Evolutionary conservation across 352 stramenopile species (phyloP), one percentile per base, ranked within the genome.

Genomic region (Globisporangium camurandrum): DNA sequence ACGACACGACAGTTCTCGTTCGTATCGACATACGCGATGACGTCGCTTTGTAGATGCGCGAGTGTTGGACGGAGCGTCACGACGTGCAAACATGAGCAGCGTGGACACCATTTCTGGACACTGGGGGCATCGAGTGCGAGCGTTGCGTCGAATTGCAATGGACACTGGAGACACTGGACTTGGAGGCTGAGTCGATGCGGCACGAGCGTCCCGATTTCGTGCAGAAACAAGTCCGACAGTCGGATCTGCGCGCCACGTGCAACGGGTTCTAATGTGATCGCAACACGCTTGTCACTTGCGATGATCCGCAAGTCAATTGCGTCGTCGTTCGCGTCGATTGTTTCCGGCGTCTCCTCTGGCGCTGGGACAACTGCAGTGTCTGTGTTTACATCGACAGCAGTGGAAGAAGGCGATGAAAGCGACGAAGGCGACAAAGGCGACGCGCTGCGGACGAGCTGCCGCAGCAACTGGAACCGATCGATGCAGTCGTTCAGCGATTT

Each of bases 401-500:
- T 39, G 12, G n/a, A n/a, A n/a, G n/a, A n/a, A n/a, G n/a, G n/a
- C n/a, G n/a, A n/a, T n/a, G n/a, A n/a, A 38, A 41, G 17, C 12
- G 36, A 12, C 14, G 14, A 16, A 14, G 36, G 36, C 11, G 6
- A 16, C 14, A 10, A 16, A 9, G 36, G 17, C 17, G 51, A 42
- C 7, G 53, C 60, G 4, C 49, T 65, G 22, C 70, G 67, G 0
- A 91, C 57, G 27, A 87, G 44, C 20, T 70, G 54, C 34, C 69
- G 77, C 2, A 93, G 51, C 34, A 71, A 48, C 57, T 90, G 84
- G 52, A 82, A 93, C 3, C 82, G 77, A 34, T 89, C 79, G 41
- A 93, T 88, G 42, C 82, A 93, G 30, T 93, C 77, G 51, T 86
- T 89, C 28, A 93, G 46, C 8, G 73, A 78, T 27, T 80, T 84